A percentile compares a stretch with the other conserved stretches of the same genome.
These are phyloP conservation scores for Candida glucosophila DNA, from an alignment of 1,139 yeast genomes.

Conservation along the genomic window DNA sequence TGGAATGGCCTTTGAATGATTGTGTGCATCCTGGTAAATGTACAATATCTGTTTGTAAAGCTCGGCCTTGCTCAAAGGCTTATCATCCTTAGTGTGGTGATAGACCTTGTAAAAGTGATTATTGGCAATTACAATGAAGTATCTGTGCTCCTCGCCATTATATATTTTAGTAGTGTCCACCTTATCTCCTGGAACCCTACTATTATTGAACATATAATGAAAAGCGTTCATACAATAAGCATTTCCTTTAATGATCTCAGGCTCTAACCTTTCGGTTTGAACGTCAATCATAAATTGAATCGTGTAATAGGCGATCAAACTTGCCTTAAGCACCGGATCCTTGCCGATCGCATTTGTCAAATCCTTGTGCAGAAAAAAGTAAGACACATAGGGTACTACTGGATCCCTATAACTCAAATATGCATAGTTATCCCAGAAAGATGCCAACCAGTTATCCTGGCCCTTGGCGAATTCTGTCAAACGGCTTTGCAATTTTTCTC, in stretches of 20 bases:
- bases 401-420: constrained; percentile 90
- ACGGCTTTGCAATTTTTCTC: constrained; percentile 61
- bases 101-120: constrained; percentile 78
- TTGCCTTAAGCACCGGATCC: constrained; percentile 69
- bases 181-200: constrained; percentile 63
- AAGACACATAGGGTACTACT: constrained; percentile 86
- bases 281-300: constrained; percentile 47
- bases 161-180: constrained; percentile 49
- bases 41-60: constrained; percentile 58
- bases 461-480: constrained; percentile 49
- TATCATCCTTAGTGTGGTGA: constrained; percentile 52
- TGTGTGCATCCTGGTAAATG: constrained; percentile 38
- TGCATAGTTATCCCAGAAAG: constrained; percentile 93
- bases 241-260: constrained; percentile 72
- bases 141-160: constrained; percentile 51
- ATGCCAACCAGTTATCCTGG: constrained; percentile 83
- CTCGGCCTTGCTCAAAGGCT: constrained; percentile 49
- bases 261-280: constrained; percentile 54
- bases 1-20: constrained; percentile 36
- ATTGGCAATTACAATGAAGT: constrained; percentile 64
- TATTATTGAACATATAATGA: constrained; percentile 84
- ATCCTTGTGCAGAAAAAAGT: constrained; percentile 81
- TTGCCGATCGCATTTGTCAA: constrained; percentile 45
- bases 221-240: constrained; percentile 95
- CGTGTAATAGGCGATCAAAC: constrained; percentile 49